phyloP scores from a whole-genome alignment of 768 basidiomycete species.

The Roridomyces roridus region DNA sequence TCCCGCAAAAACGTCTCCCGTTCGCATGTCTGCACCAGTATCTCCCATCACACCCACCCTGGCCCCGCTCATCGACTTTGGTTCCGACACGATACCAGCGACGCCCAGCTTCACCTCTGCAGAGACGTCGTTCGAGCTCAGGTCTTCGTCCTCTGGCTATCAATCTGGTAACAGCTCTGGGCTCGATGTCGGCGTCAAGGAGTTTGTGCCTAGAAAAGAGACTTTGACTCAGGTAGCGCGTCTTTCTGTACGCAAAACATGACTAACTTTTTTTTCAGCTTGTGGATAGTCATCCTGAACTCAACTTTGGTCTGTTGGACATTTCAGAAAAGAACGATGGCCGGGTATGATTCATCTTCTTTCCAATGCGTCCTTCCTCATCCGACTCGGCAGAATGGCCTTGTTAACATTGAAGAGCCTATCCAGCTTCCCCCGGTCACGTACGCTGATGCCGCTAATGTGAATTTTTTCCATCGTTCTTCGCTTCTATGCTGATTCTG shows the following conservation, averaged over 20 bases:
- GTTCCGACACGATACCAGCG: constrained; percentile 5
- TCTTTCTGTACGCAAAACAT: neutral
- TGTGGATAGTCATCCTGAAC: constrained; percentile 15
- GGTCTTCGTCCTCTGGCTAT: neutral
- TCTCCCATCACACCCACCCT: constrained; percentile 1
- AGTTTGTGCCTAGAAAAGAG: neutral
- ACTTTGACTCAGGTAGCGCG: constrained; percentile 17
- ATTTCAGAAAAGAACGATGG: neutral
- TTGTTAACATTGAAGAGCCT: constrained; percentile 3
- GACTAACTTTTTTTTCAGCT: neutral
- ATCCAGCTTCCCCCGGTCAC: constrained; percentile 35
- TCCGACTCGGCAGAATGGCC: neutral
- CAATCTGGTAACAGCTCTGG: constrained; percentile 9
- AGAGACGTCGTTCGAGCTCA: constrained; percentile 13
- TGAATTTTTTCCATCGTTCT: constrained; percentile 20
- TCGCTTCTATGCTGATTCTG: neutral
- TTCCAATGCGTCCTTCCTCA: neutral
- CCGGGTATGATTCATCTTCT: too few species aligned
- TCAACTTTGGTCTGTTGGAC: constrained; percentile 11
- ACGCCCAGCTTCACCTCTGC: constrained; percentile 13
- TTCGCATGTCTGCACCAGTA: constrained; percentile 20
- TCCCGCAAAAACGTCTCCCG: constrained; percentile 12
- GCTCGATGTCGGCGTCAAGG: neutral
- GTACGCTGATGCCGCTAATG: constrained; percentile 48
- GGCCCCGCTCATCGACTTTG: constrained; percentile 21